Conservation (phyloP, 2,329 filamentous ascomycete genomes). For the Arthrobotrys musiformis region DNA sequence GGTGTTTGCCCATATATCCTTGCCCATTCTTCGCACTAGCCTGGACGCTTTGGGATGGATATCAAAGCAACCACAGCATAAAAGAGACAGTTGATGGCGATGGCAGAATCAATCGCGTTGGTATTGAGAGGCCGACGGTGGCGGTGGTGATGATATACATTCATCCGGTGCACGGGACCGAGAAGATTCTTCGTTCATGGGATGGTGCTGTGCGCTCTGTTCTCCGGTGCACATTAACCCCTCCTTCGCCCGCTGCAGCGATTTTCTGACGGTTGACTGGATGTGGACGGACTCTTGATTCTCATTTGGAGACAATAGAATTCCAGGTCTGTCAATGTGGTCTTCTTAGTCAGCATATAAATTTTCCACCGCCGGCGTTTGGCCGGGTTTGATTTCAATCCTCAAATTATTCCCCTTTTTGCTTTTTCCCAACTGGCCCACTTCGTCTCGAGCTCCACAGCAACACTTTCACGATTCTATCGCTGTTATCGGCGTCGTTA, state of each 20-base stretch:
- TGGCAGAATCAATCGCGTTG: not conserved
- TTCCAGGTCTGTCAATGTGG: conserved; percentile 11
- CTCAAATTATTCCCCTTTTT: conserved; percentile 54
- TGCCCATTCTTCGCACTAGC: not conserved
- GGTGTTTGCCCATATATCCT: conserved; percentile 10
- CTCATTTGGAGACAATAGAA: not conserved
- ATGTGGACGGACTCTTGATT: not conserved
- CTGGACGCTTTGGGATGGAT: not conserved
- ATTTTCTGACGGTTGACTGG: conserved; percentile 1
- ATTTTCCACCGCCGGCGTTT: conserved; percentile 37
- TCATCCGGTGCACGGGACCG: not conserved
- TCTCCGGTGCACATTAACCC: not conserved
- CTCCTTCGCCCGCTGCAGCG: not conserved
- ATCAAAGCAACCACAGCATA: conserved; percentile 2
- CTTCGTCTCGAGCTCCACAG: conserved; percentile 50
- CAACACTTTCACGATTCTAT: conserved; percentile 7
- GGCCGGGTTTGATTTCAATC: conserved; percentile 56
- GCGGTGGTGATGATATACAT: not conserved
- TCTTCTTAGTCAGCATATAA: conserved; percentile 56
- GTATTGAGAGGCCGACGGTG: not conserved
- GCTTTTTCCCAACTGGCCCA: conserved; percentile 39
- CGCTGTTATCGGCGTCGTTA: too few relatives aligned
- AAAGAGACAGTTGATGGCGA: conserved; percentile 12
- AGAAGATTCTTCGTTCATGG: not conserved
- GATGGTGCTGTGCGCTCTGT: not conserved